Base-by-base conservation (phyloP, 1,284 basidiomycete genomes). In the Austroboletus niveus region DNA sequence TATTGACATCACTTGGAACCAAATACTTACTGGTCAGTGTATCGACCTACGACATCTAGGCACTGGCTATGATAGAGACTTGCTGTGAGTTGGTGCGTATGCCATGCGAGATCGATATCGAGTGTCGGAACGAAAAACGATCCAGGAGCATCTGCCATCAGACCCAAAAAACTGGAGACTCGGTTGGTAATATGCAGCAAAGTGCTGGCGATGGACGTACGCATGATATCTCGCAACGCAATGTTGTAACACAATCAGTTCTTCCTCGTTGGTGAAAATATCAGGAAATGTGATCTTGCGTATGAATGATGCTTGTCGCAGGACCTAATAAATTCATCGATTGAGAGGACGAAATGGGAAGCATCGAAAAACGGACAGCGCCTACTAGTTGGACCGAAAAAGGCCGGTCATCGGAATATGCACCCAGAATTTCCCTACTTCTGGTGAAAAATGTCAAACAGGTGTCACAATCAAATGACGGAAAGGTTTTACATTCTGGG, bases 231-330 rank as follows among this genome's bases (percentile, higher is more conserved):
- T 59, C 3, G 71, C 62, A 4, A 74, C 58, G 2, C 71, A 73
- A 52, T 74, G 73, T 24, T 70, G 60, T 8, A 77, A 56, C 5
- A 70, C 49, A 41, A 34, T 40, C 31, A 66, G 57, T 1, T 77
- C 73, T 17, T 69, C 66, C 1, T 51, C 45, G 9, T 58, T 58
- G 5, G 70, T 65, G 39, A 77, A 75, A 54, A 71, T 78, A 0
- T 57, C 64, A 0, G 73, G 69, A n/a, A n/a, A 14, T 63, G 55
- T 1, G 77, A 82, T 79, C 67, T 84, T 84, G 53, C 68, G 57
- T 6, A 81, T 69, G 55, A 85, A 85, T 0, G 72, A 72, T 2
- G 73, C 74, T 63, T 85, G 83, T 1, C 83, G 79, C 10, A 84
- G 57, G 12, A 81, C 76, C 79, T 78, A 29, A 27, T 27, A 27